phyloP scores from a whole-genome alignment of 73 alveolate species.

The Paramecium tetraurelia region DNA sequence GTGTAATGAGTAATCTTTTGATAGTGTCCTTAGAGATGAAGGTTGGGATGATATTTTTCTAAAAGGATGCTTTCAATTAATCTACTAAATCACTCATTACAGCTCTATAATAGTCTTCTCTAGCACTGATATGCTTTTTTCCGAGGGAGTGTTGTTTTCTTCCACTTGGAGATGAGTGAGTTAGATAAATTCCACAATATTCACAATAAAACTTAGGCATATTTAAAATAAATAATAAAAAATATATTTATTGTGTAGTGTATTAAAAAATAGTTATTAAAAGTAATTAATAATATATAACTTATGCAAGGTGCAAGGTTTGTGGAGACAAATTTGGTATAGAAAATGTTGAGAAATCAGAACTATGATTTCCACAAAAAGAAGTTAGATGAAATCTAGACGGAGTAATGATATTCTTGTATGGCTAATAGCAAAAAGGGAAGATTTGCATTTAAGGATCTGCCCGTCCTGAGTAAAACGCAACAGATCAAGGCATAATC shows the following conservation, averaged over 20 bases:
- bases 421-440: background rate
- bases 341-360: background rate
- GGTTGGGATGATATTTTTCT: constrained; percentile 27
- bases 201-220: constrained; percentile 99
- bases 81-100: constrained; percentile 79
- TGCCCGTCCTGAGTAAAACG: background rate
- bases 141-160: constrained; percentile 98
- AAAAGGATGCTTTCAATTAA: constrained; percentile 34
- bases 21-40: constrained; percentile 43
- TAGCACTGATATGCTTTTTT: constrained; percentile 96
- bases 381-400: background rate
- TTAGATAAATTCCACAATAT: constrained; percentile 97
- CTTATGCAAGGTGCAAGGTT: constrained; percentile 39
- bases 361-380: constrained; percentile 2
- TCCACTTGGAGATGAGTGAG: constrained; percentile 98
- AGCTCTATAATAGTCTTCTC: constrained; percentile 97
- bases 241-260: background rate
- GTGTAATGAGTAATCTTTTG: constrained; percentile 31
- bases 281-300: background rate
- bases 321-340: constrained; percentile 23
- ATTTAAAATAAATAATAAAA: constrained; percentile 11
- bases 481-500: background rate
- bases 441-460: constrained; percentile 30
- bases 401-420: background rate
- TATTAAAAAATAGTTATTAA: background rate